Evolutionary conservation across 371 early-diverging fungal species (phyloP).

Genomic region (Mortierella polycephala): DNA sequence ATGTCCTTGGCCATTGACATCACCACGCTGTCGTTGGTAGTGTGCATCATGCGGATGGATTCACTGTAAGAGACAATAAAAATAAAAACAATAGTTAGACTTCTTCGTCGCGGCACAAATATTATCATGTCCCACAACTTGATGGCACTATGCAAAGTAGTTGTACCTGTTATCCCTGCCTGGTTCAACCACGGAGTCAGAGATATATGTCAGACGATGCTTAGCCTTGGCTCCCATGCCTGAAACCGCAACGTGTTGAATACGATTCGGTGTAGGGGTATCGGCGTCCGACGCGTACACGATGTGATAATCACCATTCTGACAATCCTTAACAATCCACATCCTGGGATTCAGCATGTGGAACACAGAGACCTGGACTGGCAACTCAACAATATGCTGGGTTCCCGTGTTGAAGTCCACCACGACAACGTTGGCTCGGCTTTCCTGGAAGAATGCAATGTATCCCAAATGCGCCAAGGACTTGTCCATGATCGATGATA

Average conservation of each 20-base stretch:
- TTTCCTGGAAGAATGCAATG: constrained; percentile 74
- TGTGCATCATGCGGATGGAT: constrained; percentile 44
- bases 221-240: constrained; percentile 47
- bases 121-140: too few relatives aligned
- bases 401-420: constrained; percentile 70
- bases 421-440: constrained; percentile 62
- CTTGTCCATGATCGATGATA: constrained; percentile 67
- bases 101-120: too few relatives aligned
- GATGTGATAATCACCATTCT: constrained; percentile 58
- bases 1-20: constrained; percentile 47
- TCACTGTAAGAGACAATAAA: constrained; percentile 9
- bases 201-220: constrained; percentile 49
- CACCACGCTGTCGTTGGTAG: constrained; percentile 49
- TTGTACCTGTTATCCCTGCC: constrained; percentile 33
- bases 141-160: too few relatives aligned
- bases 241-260: constrained; percentile 42
- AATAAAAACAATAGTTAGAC: background rate
- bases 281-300: constrained; percentile 52
- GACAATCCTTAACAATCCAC: constrained; percentile 71
- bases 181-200: constrained; percentile 32
- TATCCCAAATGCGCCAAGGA: constrained; percentile 59
- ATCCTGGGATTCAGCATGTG: constrained; percentile 61
- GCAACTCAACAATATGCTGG: constrained; percentile 63
- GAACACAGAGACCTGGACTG: constrained; percentile 60
- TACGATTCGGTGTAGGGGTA: constrained; percentile 28